Evolutionary conservation across 2,329 filamentous ascomycete species (phyloP), one percentile per base, ranked within the genome.

Genomic region (Penicillium carneum): DNA sequence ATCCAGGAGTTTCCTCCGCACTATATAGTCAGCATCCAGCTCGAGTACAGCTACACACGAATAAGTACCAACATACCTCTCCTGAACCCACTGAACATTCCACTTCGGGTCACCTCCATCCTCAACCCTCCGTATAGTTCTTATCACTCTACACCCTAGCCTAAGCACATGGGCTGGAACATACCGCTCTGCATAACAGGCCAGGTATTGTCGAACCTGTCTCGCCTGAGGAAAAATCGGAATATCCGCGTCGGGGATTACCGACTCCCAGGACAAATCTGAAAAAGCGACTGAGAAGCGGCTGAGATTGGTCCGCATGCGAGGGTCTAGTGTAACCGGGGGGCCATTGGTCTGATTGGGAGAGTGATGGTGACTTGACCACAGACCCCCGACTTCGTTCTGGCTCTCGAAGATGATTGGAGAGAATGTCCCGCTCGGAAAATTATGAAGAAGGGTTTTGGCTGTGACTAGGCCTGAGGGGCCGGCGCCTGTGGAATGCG

Each of bases 141-240:
- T 60, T 5, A 80, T 72, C n/a, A 76, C 73, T 23, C 65, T 73
- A 47, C 81, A 83, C 2, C 84, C 81, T 0, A 88, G 75, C 6
- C 84, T 79, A 48, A 88, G 64, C 1, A 81, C 79, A 1, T 75
- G 67, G 10, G 77, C 71, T 1, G 74, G 66, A 6, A 87, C 79
- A 72, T 91, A 92, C 46, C 78, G 82, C 38, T 85, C 75, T 4
- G 81, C 69, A 72, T 95, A 96, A 5, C 78, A 80, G 64, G 88
- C 81, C 7, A 95, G 80, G 72, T 96, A 96, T 26, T 80, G 80
- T 0, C 91, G 90, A 4, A 94, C 86, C 77, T 92, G 87, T 87
- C 89, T 92, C 0, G 91, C 92, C 39, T 84, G 87, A 1, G 92
- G 92, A 49, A 95, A 88, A 74, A 89, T 83, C 1, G 89, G 87